Evolutionary conservation across 2,329 filamentous ascomycete genomes (phyloP).

Genomic region (Huntiella decipiens): DNA sequence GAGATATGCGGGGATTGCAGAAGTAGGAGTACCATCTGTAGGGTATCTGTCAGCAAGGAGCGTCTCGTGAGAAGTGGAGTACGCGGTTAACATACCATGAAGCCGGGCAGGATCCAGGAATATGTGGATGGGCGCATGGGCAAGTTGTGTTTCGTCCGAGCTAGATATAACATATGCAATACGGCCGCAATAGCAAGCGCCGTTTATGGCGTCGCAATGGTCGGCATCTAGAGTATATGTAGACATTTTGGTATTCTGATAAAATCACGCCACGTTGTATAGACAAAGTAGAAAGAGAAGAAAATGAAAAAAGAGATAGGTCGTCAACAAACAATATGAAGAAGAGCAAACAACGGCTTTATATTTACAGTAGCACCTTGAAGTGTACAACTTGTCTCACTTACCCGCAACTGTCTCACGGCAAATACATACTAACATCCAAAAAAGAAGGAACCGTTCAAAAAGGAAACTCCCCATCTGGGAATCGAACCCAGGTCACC

Average conservation of each 20-base stretch:
- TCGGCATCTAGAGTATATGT: too few relatives aligned
- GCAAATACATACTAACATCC: neutral
- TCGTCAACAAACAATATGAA: too few relatives aligned
- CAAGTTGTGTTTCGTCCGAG: constrained; percentile 27
- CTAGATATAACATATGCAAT: constrained; percentile 63
- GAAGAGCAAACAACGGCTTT: too few relatives aligned
- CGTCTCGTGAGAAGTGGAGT: neutral
- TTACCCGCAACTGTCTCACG: neutral
- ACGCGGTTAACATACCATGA: constrained; percentile 28
- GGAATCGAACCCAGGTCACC: constrained; percentile 11
- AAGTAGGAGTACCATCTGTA: constrained; percentile 45
- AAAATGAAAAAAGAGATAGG: too few relatives aligned
- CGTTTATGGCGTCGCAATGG: constrained; percentile 19
- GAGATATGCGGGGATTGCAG: constrained; percentile 62
- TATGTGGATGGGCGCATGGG: constrained; percentile 40
- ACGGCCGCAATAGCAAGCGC: constrained; percentile 69
- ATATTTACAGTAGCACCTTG: too few relatives aligned
- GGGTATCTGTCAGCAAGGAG: neutral
- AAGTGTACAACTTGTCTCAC: too few relatives aligned
- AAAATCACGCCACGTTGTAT: too few relatives aligned
- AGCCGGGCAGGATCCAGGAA: constrained; percentile 53
- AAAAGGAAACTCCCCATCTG: constrained; percentile 9
- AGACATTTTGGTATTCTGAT: too few relatives aligned
- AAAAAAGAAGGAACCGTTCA: neutral
- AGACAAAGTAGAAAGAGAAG: too few relatives aligned